Conservation (phyloP, 208 protist species). For the Trypanosoma avium region DNA sequence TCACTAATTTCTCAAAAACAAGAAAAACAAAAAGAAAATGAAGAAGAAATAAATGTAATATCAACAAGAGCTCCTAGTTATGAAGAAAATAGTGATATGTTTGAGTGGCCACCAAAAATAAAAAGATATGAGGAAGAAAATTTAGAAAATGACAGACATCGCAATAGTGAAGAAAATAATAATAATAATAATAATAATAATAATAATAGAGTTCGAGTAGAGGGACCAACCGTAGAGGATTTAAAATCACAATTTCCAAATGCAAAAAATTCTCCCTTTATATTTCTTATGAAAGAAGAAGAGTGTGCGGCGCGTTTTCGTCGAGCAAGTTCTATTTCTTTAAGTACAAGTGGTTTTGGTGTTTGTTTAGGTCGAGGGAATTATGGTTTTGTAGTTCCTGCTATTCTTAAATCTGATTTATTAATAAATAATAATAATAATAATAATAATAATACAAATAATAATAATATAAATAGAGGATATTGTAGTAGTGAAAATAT, state of each 20-base stretch:
- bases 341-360: neutral
- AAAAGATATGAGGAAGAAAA: no score
- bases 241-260: neutral
- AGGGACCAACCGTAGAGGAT: constrained; percentile 5
- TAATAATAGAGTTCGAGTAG: neutral
- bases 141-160: neutral
- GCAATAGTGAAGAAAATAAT: neutral
- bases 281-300: constrained; percentile 6
- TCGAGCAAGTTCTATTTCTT: neutral
- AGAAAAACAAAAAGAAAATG: neutral
- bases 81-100: neutral
- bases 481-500: no score
- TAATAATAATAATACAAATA: neutral
- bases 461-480: no score
- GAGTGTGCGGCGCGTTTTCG: neutral
- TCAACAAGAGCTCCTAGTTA: no score
- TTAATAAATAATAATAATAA: no score
- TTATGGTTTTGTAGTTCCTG: constrained; percentile 28
- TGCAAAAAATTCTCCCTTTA: constrained; percentile 11
- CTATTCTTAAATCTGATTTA: neutral
- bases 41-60: no score
- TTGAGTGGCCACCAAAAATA: neutral
- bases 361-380: constrained; percentile 14
- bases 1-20: no score
- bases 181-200: neutral